phyloP scores from a whole-genome alignment of 768 basidiomycete species.

The Crucibulum laeve region DNA sequence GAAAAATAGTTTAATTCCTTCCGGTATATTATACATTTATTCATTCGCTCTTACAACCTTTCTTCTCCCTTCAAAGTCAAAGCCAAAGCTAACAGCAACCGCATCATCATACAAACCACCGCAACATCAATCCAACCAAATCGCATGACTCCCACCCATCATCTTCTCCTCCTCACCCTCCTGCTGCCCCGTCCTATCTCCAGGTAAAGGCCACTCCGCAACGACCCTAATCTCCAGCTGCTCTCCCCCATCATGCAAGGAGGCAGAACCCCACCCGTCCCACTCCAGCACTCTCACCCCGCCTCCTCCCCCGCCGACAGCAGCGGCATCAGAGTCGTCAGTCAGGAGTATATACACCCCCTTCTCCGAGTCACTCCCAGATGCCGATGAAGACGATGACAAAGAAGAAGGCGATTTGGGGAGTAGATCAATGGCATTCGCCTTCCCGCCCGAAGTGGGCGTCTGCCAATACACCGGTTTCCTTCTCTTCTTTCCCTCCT shows the following conservation, averaged over 20 bases:
- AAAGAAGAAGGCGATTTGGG: conserved; percentile 16
- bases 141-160: conserved; percentile 46
- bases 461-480: too few relatives aligned
- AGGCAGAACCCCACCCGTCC: conserved; percentile 38
- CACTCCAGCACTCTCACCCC: conserved; percentile 46
- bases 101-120: too few relatives aligned
- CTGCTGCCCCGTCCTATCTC: conserved; percentile 9
- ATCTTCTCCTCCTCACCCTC: conserved; percentile 19
- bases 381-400: not conserved
- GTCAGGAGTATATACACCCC: conserved; percentile 46
- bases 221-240: conserved; percentile 36
- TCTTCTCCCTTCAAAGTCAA: too few relatives aligned
- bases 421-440: conserved; percentile 43
- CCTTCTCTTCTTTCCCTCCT: conserved; percentile 18
- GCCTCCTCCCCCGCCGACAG: conserved; percentile 18
- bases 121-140: conserved; percentile 46
- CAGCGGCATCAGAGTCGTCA: conserved; percentile 37
- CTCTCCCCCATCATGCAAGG: too few relatives aligned
- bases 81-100: too few relatives aligned
- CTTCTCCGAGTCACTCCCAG: conserved; percentile 10
- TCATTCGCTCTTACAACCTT: too few relatives aligned
- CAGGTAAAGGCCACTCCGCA: conserved; percentile 34
- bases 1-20: too few relatives aligned
- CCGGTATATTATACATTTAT: too few relatives aligned
- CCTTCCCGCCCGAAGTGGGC: conserved; percentile 45